Percentiles rank a stretch among this genome's conserved stretches.
Evolutionary conservation across 495 filamentous ascomycete species (phyloP).

Genomic region (Extremus antarcticus): DNA sequence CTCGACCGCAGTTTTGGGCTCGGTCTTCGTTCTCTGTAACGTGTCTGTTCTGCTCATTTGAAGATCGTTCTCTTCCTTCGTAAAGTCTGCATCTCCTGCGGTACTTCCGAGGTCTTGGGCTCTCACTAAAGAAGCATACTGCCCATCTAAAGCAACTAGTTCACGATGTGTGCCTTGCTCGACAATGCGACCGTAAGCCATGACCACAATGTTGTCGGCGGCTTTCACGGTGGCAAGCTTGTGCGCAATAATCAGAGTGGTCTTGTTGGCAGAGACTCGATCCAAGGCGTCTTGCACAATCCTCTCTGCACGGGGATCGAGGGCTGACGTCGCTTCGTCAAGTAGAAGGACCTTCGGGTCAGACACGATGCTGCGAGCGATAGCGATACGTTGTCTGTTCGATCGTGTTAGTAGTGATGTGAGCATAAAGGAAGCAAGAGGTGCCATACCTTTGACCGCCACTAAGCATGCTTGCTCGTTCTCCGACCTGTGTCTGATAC

Average conservation of each 20-base stretch:
- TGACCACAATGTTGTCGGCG: constrained; percentile 26
- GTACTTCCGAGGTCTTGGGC: constrained; percentile 18
- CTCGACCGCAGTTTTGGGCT: constrained; percentile 4
- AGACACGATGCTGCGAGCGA: constrained; percentile 24
- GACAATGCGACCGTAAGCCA: constrained; percentile 19
- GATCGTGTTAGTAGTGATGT: too few species aligned
- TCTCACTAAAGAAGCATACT: constrained; percentile 20
- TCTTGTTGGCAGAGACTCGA: constrained; percentile 17
- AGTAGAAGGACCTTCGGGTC: constrained; percentile 23
- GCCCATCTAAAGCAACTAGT: constrained; percentile 18
- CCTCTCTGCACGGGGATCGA: constrained; percentile 23
- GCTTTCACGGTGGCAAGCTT: constrained; percentile 23
- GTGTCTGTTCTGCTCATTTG: constrained; percentile 2
- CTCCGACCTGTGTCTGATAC: constrained; percentile 25
- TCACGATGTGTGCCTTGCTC: constrained; percentile 24
- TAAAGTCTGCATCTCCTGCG: neutral
- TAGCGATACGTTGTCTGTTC: constrained; percentile 24
- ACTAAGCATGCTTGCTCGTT: constrained; percentile 19
- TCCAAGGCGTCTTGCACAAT: constrained; percentile 25
- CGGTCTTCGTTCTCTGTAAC: constrained; percentile 10
- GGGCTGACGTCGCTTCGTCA: constrained; percentile 27
- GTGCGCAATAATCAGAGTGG: constrained; percentile 26
- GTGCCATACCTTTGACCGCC: constrained; percentile 15
- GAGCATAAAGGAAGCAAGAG: too few species aligned
- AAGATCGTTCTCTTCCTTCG: constrained; percentile 1